Conservation (phyloP, 2,329 filamentous ascomycete species). For the Aspergillus puulaauensis region DNA sequence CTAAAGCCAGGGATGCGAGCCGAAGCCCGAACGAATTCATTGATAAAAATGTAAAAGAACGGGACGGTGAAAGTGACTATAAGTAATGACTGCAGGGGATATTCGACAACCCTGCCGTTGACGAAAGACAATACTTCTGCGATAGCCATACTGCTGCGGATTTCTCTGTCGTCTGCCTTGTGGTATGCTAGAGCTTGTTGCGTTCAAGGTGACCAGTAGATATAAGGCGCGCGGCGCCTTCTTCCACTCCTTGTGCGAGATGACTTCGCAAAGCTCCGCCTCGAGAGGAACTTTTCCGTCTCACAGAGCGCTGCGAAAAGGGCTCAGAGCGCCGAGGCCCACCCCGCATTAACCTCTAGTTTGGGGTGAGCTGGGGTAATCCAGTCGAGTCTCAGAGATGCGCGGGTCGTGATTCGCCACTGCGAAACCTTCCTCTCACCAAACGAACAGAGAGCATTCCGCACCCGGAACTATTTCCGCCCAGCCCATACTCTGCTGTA, state of each 20-base stretch:
- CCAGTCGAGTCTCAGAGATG: background rate
- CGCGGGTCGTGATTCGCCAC: conserved; percentile 9
- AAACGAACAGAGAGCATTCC: conserved; percentile 22
- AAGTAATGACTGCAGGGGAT: conserved; percentile 23
- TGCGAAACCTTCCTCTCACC: background rate
- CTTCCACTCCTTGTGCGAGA: background rate
- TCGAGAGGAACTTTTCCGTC: conserved; percentile 25
- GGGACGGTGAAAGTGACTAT: conserved; percentile 28
- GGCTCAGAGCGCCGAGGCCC: background rate
- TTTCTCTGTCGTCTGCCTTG: background rate
- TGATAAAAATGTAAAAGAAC: conserved; percentile 48
- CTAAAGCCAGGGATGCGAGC: conserved; percentile 48
- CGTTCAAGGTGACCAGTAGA: background rate
- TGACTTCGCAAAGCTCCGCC: conserved; percentile 1
- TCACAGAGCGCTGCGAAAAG: background rate
- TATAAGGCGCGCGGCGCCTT: background rate
- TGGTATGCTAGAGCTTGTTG: background rate
- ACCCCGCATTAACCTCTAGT: conserved; percentile 12
- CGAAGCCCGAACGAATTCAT: conserved; percentile 49
- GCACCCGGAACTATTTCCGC: conserved; percentile 26
- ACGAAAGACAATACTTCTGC: conserved; percentile 22
- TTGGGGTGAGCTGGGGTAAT: conserved; percentile 12
- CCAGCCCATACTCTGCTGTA: background rate
- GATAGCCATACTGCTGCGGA: conserved; percentile 27
- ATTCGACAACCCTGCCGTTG: conserved; percentile 18